Percentiles rank a stretch among this genome's conserved stretches.
Evolutionary conservation across 306 rosid genomes (phyloP).

Genomic region (Trichosanthes cucumerina): DNA sequence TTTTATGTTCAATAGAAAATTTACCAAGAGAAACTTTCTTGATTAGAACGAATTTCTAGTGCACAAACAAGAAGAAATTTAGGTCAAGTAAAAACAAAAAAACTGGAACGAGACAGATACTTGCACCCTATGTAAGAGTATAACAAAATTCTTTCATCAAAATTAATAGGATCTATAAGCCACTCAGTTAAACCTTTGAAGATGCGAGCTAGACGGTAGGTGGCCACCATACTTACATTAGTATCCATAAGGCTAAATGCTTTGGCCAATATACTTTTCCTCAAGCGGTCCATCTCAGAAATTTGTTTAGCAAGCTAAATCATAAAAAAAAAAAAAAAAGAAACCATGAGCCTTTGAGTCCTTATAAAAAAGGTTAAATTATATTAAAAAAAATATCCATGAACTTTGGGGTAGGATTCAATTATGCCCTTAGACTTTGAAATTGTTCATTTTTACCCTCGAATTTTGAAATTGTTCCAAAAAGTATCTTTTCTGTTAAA

Average conservation of each 20-base stretch:
- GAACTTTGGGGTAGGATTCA: background rate
- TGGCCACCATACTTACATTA: slow-evolving; percentile 36
- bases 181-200: background rate
- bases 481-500: too few relatives aligned
- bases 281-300: slow-evolving; percentile 48
- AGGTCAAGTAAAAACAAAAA: background rate
- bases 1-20: background rate
- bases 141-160: background rate
- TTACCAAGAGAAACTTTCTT: background rate
- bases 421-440: background rate
- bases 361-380: slow-evolving; percentile 8
- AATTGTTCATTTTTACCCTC: background rate
- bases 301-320: slow-evolving; percentile 82
- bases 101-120: background rate
- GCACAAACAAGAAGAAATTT: background rate
- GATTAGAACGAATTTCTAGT: background rate
- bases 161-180: background rate
- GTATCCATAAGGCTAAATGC: slow-evolving; percentile 68
- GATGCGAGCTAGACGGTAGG: background rate
- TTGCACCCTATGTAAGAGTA: background rate
- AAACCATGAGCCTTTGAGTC: slow-evolving; percentile 17
- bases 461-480: too few relatives aligned
- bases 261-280: slow-evolving; percentile 57
- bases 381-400: background rate
- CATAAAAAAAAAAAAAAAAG: slow-evolving; percentile 19